Evolutionary conservation across 768 basidiomycete species (phyloP), one percentile per base, ranked within the genome.

Genomic region (Clavaria fumosa): DNA sequence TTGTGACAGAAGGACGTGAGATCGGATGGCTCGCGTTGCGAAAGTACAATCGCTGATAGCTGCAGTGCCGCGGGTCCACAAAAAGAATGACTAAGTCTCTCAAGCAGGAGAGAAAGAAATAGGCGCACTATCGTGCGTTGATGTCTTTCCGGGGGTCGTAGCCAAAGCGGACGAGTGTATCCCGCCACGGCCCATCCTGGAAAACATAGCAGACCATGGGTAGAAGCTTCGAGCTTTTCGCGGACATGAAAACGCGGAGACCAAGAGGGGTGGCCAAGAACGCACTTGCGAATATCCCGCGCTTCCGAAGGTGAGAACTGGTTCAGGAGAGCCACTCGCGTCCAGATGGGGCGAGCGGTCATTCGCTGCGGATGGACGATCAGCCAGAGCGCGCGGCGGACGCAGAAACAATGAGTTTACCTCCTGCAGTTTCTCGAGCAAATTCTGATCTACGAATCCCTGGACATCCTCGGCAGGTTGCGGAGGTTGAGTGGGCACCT

Each of bases 161-260:
- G 9, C 78, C 75, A 40, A 89, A 79, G 31, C 75, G 73, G 23
- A 96, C 68, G 35, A 90, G 67, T 10, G 83, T 82, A 47, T 96
- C 91, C 27, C 88, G 69, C 78, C 83, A 97, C 2, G 91, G 90
- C 0, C 95, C 95, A 46, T 95, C 91, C 46, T 78, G 72, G 51
- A 96, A 91, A 6, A 83, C 79, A 50, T 91, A 99, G 38, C 77
- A 79, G 3, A 81, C 72, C 4, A 83, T 57, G 3, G 90, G 80
- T 12, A 93, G 67, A 11, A 89, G 64, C 52, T 91, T 93, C 9
- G 83, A 81, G 43, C 89, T 93, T 41, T 19, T 17, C 5, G 19
- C 17, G 35, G 6, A 14, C 15, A 12, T 15, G 20, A 17, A 18
- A 14, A 14, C 18, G 19, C n/a, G 20, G 19, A 18, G 18, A 7